These are phyloP conservation scores for Coprinopsis sp. DNA, from an alignment of 768 basidiomycete genomes.

Conservation along the genomic window DNA sequence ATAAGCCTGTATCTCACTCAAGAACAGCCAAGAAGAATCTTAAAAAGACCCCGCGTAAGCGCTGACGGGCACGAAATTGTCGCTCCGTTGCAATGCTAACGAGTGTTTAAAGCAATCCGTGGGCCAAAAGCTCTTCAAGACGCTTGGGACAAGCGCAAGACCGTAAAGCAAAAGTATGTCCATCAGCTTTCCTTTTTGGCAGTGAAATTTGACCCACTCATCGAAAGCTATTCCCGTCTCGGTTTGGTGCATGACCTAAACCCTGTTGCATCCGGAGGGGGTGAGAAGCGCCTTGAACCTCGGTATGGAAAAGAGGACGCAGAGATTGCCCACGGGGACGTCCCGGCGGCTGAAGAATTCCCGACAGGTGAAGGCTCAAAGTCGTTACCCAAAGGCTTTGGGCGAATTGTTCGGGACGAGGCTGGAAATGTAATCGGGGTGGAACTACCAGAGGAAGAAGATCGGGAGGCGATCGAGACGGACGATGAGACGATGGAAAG, in stretches of 20 bases:
- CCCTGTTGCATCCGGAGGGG: slow-evolving; percentile 64
- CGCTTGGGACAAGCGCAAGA: slow-evolving; percentile 84
- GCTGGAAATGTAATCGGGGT: slow-evolving; percentile 70
- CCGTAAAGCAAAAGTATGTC: slow-evolving; percentile 86
- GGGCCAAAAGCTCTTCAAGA: slow-evolving; percentile 79
- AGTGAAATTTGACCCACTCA: slow-evolving; percentile 1
- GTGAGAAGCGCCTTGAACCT: slow-evolving; percentile 38
- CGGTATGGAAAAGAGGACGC: slow-evolving; percentile 2
- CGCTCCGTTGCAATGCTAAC: neutral
- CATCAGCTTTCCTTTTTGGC: neutral
- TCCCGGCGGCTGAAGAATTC: neutral
- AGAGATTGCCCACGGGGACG: neutral
- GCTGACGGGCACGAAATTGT: neutral
- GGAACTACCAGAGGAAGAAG: slow-evolving; percentile 56
- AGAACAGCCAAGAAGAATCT: slow-evolving; percentile 67
- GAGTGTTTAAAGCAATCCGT: slow-evolving; percentile 54
- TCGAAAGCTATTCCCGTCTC: slow-evolving; percentile 67
- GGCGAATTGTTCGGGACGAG: slow-evolving; percentile 77
- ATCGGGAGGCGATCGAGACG: slow-evolving; percentile 22
- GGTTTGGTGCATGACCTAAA: slow-evolving; percentile 69
- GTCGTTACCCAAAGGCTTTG: slow-evolving; percentile 59
- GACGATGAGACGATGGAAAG: slow-evolving; percentile 40
- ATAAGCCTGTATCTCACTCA: slow-evolving; percentile 71
- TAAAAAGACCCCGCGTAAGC: slow-evolving; percentile 74
- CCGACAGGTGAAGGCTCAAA: slow-evolving; percentile 12